A percentile compares a stretch with the other conserved stretches of the same genome.
These are phyloP conservation scores for Mucor racemosus DNA, from an alignment of 371 early-diverging fungal genomes.

Conservation along the genomic window DNA sequence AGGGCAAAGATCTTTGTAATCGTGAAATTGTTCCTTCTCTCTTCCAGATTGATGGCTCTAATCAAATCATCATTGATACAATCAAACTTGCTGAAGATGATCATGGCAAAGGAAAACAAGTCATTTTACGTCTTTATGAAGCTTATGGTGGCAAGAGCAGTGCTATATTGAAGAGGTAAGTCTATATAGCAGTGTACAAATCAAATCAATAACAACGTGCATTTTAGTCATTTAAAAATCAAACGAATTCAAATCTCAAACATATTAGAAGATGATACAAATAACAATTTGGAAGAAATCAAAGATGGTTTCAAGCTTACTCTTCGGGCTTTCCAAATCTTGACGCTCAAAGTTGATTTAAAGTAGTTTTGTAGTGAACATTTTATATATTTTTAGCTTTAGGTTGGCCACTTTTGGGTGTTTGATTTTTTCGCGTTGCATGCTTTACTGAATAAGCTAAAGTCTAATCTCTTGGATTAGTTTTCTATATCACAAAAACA, in stretches of 20 bases:
- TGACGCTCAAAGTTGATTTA: conserved; percentile 47
- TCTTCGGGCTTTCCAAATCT: conserved; percentile 55
- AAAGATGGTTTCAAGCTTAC: conserved; percentile 29
- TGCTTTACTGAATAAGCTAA: no score
- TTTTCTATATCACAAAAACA: no score
- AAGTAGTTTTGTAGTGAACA: neutral
- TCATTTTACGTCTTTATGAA: conserved; percentile 90
- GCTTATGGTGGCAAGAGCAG: conserved; percentile 88
- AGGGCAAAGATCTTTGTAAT: conserved; percentile 16
- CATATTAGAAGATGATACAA: conserved; percentile 51
- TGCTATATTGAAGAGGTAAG: conserved; percentile 64
- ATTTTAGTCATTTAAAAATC: conserved; percentile 38
- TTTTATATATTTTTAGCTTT: no score
- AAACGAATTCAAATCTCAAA: conserved; percentile 46
- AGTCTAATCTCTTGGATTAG: no score
- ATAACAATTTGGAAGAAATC: conserved; percentile 7
- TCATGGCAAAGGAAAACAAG: conserved; percentile 32
- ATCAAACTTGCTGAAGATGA: conserved; percentile 88
- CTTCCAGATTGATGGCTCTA: conserved; percentile 34
- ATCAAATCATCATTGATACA: conserved; percentile 84
- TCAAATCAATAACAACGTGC: neutral
- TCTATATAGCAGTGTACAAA: neutral
- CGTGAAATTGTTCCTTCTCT: conserved; percentile 26
- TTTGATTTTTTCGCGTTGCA: no score
- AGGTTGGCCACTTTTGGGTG: no score